These are phyloP conservation scores for Ganoderma meredithae DNA, from an alignment of 1,284 basidiomycete genomes.

Conservation along the genomic window DNA sequence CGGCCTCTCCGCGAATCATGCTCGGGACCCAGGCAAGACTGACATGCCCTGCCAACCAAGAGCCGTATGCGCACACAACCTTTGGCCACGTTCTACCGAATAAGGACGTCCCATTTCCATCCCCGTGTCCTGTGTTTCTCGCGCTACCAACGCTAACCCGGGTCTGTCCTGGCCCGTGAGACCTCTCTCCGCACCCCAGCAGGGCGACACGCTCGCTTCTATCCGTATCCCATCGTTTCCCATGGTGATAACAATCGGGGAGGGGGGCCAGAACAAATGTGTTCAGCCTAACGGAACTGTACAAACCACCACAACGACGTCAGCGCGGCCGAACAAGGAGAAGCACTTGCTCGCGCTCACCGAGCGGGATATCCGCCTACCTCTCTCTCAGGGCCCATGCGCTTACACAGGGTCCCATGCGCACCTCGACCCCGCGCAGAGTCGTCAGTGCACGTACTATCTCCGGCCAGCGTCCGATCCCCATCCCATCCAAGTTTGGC, in stretches of 20 bases:
- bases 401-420: background rate
- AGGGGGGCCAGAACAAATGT: background rate
- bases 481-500: background rate
- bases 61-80: background rate
- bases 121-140: background rate
- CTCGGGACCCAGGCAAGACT: background rate
- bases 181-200: background rate
- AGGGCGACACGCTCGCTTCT: background rate
- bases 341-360: background rate
- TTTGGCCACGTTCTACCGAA: conserved; percentile 1
- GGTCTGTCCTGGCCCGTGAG: background rate
- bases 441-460: background rate
- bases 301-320: conserved; percentile 1
- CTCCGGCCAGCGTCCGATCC: background rate
- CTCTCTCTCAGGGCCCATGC: background rate
- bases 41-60: background rate
- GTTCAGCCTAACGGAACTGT: background rate
- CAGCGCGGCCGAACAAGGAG: background rate
- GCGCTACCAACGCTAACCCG: background rate
- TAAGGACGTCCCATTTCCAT: background rate
- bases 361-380: background rate
- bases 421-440: background rate
- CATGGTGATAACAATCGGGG: conserved; percentile 7
- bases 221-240: background rate
- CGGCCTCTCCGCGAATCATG: conserved; percentile 2